Conservation (phyloP, 768 basidiomycete species). For the Pholiota microspora region DNA sequence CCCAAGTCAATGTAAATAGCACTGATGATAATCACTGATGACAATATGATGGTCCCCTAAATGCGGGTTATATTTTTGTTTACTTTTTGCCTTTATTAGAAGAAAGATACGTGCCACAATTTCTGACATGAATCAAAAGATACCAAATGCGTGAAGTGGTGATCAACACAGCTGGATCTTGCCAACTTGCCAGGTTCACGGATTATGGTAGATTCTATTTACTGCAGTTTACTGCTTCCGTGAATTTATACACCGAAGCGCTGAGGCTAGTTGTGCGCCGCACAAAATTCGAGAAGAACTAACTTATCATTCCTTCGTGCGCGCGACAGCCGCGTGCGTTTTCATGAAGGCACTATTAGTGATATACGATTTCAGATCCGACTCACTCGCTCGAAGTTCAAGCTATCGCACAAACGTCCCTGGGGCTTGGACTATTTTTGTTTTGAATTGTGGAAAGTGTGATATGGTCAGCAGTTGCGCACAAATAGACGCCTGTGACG, state of each 20-base stretch:
- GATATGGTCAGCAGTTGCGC: neutral
- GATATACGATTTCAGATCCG: too few relatives aligned
- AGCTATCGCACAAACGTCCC: neutral
- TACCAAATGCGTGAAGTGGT: neutral
- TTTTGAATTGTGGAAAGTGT: neutral
- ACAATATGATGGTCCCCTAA: neutral
- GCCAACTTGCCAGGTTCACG: neutral
- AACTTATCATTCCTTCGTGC: neutral
- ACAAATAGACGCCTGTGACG: neutral
- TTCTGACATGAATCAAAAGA: neutral
- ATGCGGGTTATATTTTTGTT: neutral
- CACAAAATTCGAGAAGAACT: neutral
- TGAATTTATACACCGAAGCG: neutral
- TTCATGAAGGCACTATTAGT: neutral
- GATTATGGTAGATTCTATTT: neutral
- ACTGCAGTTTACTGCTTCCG: neutral
- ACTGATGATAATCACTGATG: neutral
- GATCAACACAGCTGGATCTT: neutral
- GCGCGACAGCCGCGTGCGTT: neutral
- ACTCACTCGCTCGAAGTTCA: neutral
- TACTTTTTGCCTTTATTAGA: neutral
- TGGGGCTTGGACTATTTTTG: neutral
- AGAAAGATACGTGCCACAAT: neutral
- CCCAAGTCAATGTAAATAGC: constrained; percentile 4
- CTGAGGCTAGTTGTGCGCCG: neutral